Conservation (phyloP, 1,284 basidiomycete genomes). For the Cystobasidium pallidum region DNA sequence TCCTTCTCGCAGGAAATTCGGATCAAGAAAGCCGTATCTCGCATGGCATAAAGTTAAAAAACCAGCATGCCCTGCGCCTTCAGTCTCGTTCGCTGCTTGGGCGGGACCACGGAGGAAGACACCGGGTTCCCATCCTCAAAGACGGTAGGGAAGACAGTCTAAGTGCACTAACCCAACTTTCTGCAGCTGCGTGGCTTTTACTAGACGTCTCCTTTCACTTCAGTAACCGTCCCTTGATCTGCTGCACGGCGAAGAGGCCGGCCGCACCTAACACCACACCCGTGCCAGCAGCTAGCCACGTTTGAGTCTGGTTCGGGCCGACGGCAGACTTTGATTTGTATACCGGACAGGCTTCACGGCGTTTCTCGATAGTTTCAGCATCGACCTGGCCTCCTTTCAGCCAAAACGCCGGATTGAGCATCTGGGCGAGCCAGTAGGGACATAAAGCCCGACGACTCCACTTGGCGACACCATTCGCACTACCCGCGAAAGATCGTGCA, state of each 20-base stretch:
- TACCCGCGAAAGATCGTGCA: conserved; percentile 50
- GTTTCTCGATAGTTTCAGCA: conserved; percentile 9
- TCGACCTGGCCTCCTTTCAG: conserved; percentile 18
- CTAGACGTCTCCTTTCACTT: not conserved
- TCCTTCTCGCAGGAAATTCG: no score
- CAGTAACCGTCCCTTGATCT: not conserved
- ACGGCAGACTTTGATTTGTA: conserved; percentile 28
- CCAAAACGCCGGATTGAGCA: conserved; percentile 32
- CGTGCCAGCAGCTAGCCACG: conserved; percentile 7
- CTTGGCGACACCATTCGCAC: conserved; percentile 45
- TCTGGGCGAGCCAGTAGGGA: conserved; percentile 37
- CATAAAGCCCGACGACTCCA: conserved; percentile 12
- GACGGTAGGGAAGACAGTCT: no score
- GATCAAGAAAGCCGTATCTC: no score
- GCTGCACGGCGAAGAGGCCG: conserved; percentile 6
- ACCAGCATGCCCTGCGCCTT: no score
- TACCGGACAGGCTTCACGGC: conserved; percentile 31
- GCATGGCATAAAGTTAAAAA: no score
- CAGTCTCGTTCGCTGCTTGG: no score
- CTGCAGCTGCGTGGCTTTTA: no score
- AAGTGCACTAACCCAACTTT: no score
- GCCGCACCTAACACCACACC: conserved; percentile 9
- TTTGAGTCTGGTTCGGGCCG: not conserved
- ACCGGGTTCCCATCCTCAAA: no score
- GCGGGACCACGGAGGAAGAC: no score